Evolutionary conservation across 2,329 filamentous ascomycete species (phyloP).

Genomic region (Elsinoe ampelina): DNA sequence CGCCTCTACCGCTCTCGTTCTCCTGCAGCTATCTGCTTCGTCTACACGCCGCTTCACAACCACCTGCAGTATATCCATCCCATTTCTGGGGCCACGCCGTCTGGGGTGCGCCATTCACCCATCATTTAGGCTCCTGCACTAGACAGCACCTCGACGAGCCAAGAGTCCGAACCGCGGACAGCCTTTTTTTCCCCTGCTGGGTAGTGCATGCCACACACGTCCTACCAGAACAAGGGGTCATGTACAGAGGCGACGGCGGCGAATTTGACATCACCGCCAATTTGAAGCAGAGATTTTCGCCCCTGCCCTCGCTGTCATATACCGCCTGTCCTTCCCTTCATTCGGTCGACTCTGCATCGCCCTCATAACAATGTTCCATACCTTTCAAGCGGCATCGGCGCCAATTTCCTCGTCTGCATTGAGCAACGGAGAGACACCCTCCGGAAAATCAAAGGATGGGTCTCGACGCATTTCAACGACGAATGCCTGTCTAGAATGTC

Average conservation of each 20-base stretch:
- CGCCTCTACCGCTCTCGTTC: neutral
- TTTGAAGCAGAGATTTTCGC: neutral
- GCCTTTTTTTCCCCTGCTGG: no score
- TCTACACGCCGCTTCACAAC: neutral
- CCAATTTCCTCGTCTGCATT: slow-evolving; percentile 21
- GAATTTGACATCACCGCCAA: slow-evolving; percentile 2
- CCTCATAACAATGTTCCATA: slow-evolving; percentile 34
- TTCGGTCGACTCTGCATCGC: neutral
- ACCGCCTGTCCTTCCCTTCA: neutral
- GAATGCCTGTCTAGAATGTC: slow-evolving; percentile 66
- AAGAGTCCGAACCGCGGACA: no score
- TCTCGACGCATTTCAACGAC: slow-evolving; percentile 39
- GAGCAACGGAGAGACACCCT: slow-evolving; percentile 25
- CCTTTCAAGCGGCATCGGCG: slow-evolving; percentile 30
- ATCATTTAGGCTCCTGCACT: slow-evolving; percentile 1
- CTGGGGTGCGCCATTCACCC: slow-evolving; percentile 9
- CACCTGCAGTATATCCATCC: neutral
- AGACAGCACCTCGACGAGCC: neutral
- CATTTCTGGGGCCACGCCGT: neutral
- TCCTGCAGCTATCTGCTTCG: neutral
- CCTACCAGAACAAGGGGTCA: neutral
- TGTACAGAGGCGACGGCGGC: neutral
- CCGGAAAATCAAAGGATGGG: slow-evolving; percentile 30
- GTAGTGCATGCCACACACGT: neutral
- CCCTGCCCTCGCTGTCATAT: neutral